phyloP scores from a whole-genome alignment of 1,284 basidiomycete species.

The Ustilago trichophora region DNA sequence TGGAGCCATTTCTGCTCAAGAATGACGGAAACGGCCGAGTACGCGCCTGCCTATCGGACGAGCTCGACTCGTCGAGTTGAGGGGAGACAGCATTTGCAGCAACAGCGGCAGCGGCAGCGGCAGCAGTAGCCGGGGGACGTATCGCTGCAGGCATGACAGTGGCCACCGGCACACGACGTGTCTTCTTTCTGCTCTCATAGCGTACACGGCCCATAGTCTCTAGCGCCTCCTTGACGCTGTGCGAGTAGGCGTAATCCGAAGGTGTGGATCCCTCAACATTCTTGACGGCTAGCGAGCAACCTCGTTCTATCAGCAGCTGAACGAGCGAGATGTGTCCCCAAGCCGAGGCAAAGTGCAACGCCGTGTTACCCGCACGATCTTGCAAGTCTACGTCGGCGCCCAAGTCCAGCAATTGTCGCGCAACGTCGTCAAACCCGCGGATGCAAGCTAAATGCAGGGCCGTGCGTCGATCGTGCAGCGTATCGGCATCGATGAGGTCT shows the following conservation, averaged over 20 bases:
- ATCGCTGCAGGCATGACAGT: slow-evolving; percentile 11
- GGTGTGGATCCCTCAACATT: slow-evolving; percentile 92
- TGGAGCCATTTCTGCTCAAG: slow-evolving; percentile 18
- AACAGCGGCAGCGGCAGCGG: not conserved
- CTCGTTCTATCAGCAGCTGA: slow-evolving; percentile 84
- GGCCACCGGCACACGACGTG: slow-evolving; percentile 14
- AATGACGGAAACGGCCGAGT: slow-evolving; percentile 24
- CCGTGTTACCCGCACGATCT: slow-evolving; percentile 89
- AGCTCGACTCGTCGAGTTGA: slow-evolving; percentile 11
- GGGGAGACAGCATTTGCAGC: not conserved
- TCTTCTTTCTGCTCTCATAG: slow-evolving; percentile 38
- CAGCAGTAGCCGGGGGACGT: not conserved
- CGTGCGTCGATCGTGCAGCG: slow-evolving; percentile 73
- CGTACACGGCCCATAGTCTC: slow-evolving; percentile 47
- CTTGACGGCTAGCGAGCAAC: slow-evolving; percentile 79
- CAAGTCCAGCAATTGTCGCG: slow-evolving; percentile 85
- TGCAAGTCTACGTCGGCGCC: slow-evolving; percentile 86
- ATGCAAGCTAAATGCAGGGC: slow-evolving; percentile 86
- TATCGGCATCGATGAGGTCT: slow-evolving; percentile 33
- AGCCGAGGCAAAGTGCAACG: slow-evolving; percentile 76
- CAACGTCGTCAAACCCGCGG: slow-evolving; percentile 87
- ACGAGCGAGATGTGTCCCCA: slow-evolving; percentile 72
- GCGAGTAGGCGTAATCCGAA: slow-evolving; percentile 83
- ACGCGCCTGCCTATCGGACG: slow-evolving; percentile 10
- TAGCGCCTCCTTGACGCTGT: slow-evolving; percentile 45